Percentiles rank a stretch among this genome's conserved stretches.
Conservation (phyloP, 257 asterid species). For the Apocynum venetum region DNA sequence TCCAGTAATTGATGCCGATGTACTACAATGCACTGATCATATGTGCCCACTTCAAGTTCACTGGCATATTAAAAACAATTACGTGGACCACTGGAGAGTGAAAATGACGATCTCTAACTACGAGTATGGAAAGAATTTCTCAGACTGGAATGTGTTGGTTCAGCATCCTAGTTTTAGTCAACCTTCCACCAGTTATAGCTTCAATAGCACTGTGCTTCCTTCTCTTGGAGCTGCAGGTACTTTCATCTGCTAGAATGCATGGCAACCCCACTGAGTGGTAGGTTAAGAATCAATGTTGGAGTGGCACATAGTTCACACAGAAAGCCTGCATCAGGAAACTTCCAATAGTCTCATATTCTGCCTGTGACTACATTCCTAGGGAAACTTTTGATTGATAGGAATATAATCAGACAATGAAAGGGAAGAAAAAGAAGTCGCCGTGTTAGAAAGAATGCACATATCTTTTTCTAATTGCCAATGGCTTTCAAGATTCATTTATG, state of each 20-base stretch:
- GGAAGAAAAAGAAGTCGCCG: neutral
- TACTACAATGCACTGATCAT: constrained; percentile 62
- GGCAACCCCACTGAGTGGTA: neutral
- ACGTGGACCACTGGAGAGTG: constrained; percentile 52
- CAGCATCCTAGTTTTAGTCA: constrained; percentile 64
- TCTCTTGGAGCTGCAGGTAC: constrained; percentile 45
- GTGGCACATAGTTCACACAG: neutral
- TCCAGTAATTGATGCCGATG: constrained; percentile 27
- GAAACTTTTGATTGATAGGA: neutral
- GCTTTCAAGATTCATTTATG: neutral
- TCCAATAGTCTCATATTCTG: neutral
- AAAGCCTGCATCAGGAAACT: neutral
- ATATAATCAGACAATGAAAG: neutral
- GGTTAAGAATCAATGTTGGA: neutral
- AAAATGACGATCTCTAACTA: constrained; percentile 60
- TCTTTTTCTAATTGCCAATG: neutral
- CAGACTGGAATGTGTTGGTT: constrained; percentile 59
- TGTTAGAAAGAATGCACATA: neutral
- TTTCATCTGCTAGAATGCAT: neutral
- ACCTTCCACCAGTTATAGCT: constrained; percentile 38
- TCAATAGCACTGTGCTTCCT: constrained; percentile 46
- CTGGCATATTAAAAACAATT: constrained; percentile 65
- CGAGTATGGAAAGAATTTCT: constrained; percentile 51
- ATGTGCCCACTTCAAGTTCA: constrained; percentile 74
- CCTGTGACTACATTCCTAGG: neutral